Conservation (phyloP, 148 eudicot genomes). For the Camellia japonica region DNA sequence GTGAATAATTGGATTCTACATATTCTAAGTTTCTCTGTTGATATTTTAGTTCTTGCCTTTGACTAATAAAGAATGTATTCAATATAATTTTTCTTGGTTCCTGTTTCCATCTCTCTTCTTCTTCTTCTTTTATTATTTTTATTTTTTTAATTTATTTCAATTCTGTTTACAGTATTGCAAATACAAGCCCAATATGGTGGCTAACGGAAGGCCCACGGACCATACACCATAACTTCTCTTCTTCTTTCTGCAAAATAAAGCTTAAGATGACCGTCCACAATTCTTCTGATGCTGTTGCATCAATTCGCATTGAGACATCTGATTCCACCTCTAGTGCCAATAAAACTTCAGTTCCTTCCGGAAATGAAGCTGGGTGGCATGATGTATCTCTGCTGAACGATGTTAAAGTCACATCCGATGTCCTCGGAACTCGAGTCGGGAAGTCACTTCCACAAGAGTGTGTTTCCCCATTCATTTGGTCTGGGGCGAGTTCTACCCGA, state of each 20-base stretch:
- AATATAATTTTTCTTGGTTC: neutral
- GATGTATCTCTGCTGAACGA: constrained; percentile 48
- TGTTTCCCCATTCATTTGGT: constrained; percentile 78
- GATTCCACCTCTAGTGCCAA: constrained; percentile 35
- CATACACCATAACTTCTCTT: constrained; percentile 55
- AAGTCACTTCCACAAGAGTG: constrained; percentile 36
- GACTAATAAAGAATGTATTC: neutral
- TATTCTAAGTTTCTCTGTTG: neutral
- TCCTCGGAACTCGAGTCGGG: constrained; percentile 19
- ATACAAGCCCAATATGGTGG: constrained; percentile 1
- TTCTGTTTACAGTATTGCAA: constrained; percentile 6
- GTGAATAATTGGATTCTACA: neutral
- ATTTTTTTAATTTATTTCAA: neutral
- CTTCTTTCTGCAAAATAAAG: constrained; percentile 29
- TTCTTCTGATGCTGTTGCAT: constrained; percentile 46
- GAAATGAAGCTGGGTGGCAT: constrained; percentile 82
- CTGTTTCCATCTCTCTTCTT: neutral
- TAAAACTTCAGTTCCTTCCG: constrained; percentile 35
- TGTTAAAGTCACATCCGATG: constrained; percentile 41
- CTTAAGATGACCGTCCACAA: constrained; percentile 69
- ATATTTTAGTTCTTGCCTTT: neutral
- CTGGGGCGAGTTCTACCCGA: constrained; percentile 66
- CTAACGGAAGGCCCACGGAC: constrained; percentile 20
- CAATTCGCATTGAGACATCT: constrained; percentile 44
- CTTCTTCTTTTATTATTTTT: neutral